Percentiles rank a stretch among this genome's conserved stretches.
phyloP scores from a whole-genome alignment of 2,329 filamentous ascomycete species.

The Alternaria metachromatica region DNA sequence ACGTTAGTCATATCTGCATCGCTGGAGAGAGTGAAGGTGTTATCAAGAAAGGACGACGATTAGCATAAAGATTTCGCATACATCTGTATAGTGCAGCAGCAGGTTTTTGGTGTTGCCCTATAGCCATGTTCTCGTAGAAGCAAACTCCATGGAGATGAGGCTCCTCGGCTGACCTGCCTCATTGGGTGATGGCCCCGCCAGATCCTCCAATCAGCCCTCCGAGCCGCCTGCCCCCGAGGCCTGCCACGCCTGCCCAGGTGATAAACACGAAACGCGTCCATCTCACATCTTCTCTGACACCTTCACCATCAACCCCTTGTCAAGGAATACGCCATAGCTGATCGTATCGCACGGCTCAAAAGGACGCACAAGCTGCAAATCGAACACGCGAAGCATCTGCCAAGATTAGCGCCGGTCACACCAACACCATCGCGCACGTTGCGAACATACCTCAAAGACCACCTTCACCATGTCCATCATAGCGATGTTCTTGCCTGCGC shows the following conservation, averaged over 20 bases:
- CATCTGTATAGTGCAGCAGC: neutral
- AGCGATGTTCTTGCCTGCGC: constrained; percentile 2
- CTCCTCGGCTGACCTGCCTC: neutral
- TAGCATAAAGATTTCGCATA: neutral
- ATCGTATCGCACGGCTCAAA: neutral
- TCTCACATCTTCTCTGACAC: neutral
- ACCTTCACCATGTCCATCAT: constrained; percentile 1
- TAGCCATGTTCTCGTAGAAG: neutral
- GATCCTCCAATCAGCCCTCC: neutral
- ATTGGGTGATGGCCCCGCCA: neutral
- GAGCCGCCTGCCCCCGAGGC: neutral
- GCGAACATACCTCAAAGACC: neutral
- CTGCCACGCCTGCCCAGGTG: neutral
- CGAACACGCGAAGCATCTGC: neutral
- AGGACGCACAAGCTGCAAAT: neutral
- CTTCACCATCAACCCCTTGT: neutral
- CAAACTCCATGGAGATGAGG: neutral
- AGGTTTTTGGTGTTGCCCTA: neutral
- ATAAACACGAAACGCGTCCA: neutral
- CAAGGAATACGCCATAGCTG: neutral
- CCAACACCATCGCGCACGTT: neutral
- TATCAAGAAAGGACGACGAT: neutral
- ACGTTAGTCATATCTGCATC: neutral
- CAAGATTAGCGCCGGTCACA: neutral
- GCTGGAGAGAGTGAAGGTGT: neutral